Base-by-base conservation (phyloP, 345 rosid genomes). In the Eucalyptus caleyi region DNA sequence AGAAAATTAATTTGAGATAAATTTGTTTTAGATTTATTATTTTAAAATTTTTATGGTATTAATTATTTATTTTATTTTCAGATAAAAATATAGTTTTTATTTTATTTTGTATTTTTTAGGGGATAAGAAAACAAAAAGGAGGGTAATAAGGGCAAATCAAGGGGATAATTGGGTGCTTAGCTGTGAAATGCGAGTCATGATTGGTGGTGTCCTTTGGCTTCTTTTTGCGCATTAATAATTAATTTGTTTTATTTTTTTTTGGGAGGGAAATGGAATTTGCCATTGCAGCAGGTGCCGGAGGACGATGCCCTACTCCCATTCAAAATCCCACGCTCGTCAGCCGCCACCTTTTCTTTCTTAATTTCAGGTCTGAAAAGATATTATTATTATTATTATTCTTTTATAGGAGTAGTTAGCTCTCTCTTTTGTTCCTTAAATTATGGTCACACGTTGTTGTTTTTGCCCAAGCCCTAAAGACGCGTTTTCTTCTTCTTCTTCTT, bases 81-180 rank as follows among this genome's bases (percentile, higher is more conserved):
- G 30, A 26, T 5, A 21, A 53, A 53, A 21, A 19, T 1, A 8
- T 19, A 53, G 5, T 21, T 21, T 32, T 67, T 32, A 16, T 67
- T 32, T 16, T 26, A 24, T 59, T 49, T 87, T 45, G 34, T 26
- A 54, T 87, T 32, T 2, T 54, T 37, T 27, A 9, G 40, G 72
- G 44, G 16, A 87, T 60, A 10, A 32, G 50, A 65, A 62, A 87
- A 44, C 18, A 32, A 44, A 16, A 12, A 65, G 24, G 77, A 87
- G 59, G 56, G 87, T 44, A 51, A 88, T 80, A 42, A 81, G 89
- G 87, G 87, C 51, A 80, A 81, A 88, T 49, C 86, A 53, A 53
- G 87, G 87, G 89, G 87, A 81, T 88, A 72, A 88, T 34, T 30
- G 86, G 89, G 77, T 72, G 89, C 81, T 88, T 37, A 88, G 89